Evolutionary conservation across 805 yeast species (phyloP), one percentile per base, ranked within the genome.

Genomic region (Candida sakaeoensis): DNA sequence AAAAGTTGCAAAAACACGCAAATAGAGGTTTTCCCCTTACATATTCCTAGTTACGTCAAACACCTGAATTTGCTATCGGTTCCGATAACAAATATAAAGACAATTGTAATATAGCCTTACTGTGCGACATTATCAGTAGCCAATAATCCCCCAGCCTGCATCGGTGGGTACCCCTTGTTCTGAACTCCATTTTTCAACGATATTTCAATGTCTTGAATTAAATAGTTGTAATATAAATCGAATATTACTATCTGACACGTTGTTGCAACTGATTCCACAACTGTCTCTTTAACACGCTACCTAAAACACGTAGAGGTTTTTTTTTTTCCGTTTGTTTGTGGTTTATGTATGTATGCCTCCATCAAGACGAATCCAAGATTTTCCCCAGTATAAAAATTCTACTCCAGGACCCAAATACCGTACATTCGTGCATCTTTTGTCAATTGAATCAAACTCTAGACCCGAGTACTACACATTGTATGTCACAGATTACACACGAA

Each of bases 221-320:
- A n/a, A n/a, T n/a, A n/a, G n/a, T n/a, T n/a, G n/a, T n/a, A n/a
- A n/a, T n/a, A n/a, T n/a, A n/a, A n/a, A n/a, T n/a, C n/a, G n/a
- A n/a, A n/a, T n/a, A n/a, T n/a, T n/a, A n/a, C n/a, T n/a, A n/a
- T n/a, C n/a, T n/a, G n/a, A n/a, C n/a, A n/a, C n/a, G n/a, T n/a
- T n/a, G n/a, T n/a, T n/a, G n/a, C n/a, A n/a, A n/a, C n/a, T n/a
- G n/a, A n/a, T n/a, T n/a, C n/a, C n/a, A n/a, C n/a, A n/a, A n/a
- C n/a, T n/a, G n/a, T n/a, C n/a, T n/a, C n/a, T n/a, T n/a, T n/a
- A n/a, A n/a, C 62, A 61, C 24, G 52, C 60, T 12, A 47, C 56
- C 78, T 26, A 9, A 14, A 12, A 26, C 29, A 10, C 15, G 29
- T 10, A 26, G 12, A 31, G 13, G 17, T 18, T 31, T 31, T 31